Conservation (phyloP, 805 yeast species). For the Candida tammaniensis region DNA sequence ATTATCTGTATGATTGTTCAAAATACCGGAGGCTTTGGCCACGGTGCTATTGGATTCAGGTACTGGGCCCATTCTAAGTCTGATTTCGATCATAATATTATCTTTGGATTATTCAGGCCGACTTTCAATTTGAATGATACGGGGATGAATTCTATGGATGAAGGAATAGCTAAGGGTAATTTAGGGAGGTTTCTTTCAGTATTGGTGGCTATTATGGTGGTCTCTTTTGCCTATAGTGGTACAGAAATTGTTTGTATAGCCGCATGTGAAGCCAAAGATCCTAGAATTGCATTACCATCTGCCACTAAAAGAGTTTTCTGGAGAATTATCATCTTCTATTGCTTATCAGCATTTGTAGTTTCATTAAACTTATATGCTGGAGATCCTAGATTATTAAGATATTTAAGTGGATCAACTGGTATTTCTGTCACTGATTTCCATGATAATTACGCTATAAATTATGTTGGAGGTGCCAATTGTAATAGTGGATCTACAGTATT, state of each 20-base stretch:
- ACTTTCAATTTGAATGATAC: slow-evolving; percentile 63
- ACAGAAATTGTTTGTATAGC: slow-evolving; percentile 82
- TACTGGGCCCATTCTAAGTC: slow-evolving; percentile 64
- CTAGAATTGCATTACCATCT: slow-evolving; percentile 70
- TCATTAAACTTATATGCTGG: slow-evolving; percentile 75
- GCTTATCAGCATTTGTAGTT: slow-evolving; percentile 64
- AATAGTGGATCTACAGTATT: slow-evolving; percentile 18
- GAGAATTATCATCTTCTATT: slow-evolving; percentile 62
- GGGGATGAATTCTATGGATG: slow-evolving; percentile 40
- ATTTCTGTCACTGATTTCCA: slow-evolving; percentile 18
- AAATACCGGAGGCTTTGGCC: slow-evolving; percentile 55
- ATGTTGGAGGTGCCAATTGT: slow-evolving; percentile 38
- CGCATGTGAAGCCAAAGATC: slow-evolving; percentile 82
- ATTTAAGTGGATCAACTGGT: slow-evolving; percentile 39
- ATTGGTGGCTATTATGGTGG: slow-evolving; percentile 57
- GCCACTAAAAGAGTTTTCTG: slow-evolving; percentile 76
- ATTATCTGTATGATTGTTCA: slow-evolving; percentile 64
- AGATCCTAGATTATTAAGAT: slow-evolving; percentile 67
- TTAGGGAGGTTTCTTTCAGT: slow-evolving; percentile 61
- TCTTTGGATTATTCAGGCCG: slow-evolving; percentile 74
- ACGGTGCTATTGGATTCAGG: slow-evolving; percentile 54
- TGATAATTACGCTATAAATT: slow-evolving; percentile 27
- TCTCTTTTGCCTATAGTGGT: slow-evolving; percentile 77
- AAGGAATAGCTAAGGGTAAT: slow-evolving; percentile 62
- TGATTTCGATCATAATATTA: slow-evolving; percentile 42